Evolutionary conservation across 1,284 basidiomycete species (phyloP).

Genomic region (Cryptococcus depauperatus): DNA sequence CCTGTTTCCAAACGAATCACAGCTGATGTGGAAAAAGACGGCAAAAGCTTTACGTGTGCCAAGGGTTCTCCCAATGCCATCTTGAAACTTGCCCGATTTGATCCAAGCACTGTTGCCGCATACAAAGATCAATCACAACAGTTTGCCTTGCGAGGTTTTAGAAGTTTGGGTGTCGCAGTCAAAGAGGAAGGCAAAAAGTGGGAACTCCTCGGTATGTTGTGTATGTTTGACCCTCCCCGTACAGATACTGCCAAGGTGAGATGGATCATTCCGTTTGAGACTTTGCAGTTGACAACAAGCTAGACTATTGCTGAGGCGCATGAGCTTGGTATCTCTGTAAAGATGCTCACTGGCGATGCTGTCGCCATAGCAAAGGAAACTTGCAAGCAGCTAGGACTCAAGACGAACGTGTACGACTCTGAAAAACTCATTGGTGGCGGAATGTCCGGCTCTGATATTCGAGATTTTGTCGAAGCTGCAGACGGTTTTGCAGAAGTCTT

Average conservation of each 20-base stretch:
- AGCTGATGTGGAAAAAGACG: constrained; percentile 52
- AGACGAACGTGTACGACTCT: constrained; percentile 54
- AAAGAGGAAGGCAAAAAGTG: constrained; percentile 50
- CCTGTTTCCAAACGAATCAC: constrained; percentile 55
- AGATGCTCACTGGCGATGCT: constrained; percentile 56
- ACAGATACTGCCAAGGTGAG: constrained; percentile 47
- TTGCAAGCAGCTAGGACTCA: constrained; percentile 49
- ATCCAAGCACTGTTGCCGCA: constrained; percentile 42
- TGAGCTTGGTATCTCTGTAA: constrained; percentile 51
- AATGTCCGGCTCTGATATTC: constrained; percentile 52
- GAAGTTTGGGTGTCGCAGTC: constrained; percentile 52
- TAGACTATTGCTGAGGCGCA: constrained; percentile 51
- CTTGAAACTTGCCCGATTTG: constrained; percentile 48
- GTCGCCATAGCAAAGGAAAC: constrained; percentile 55
- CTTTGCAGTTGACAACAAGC: background rate
- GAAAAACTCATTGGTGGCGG: constrained; percentile 52
- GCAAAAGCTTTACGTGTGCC: constrained; percentile 50
- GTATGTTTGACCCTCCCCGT: constrained; percentile 51
- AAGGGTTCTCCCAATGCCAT: constrained; percentile 55
- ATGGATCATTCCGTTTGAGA: background rate
- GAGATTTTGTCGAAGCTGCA: constrained; percentile 52
- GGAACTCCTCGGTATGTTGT: constrained; percentile 49
- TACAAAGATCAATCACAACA: constrained; percentile 47
- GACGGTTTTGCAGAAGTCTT: constrained; percentile 55
- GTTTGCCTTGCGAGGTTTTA: constrained; percentile 52